Evolutionary conservation across 2,329 filamentous ascomycete species (phyloP), one percentile per base, ranked within the genome.

Genomic region (Pseudocercospora eumusae): DNA sequence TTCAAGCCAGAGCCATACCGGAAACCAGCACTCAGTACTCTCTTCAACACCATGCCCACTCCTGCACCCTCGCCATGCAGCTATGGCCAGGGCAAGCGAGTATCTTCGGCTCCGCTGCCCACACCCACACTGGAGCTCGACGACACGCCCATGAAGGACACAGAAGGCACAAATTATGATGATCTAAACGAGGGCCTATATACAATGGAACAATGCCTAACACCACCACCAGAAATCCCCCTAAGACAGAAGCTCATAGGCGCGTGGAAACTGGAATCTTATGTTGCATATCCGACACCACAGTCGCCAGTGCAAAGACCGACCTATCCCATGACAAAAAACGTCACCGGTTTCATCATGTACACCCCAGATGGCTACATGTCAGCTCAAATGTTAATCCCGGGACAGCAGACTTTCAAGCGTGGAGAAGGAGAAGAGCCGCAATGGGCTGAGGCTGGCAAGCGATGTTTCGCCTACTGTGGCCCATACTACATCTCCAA

Each of bases 321-420:
- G 6, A 75, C 72, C 11, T 75, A 71, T 56, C 75, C 75, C 11
- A 75, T 76, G 71, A 75, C 74, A n/a, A 70, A 71, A 59, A 73
- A 73, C 57, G 72, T 73, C 45, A 71, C 70, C 8, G 75, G 75
- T 13, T 75, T 74, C 63, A 75, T 77, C 63, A 70, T 76, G 68
- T 76, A 77, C 67, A 76, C 75, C 0, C 73, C 74, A 10, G 74
- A 76, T 63, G 74, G 75, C 27, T 75, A 77, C 68, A 74, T 77
- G 72, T 74, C 73, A 13, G 74, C 75, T 27, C 72, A 76, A 61
- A 73, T 77, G 66, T 64, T 74, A 49, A 75, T 74, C 9, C 75
- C 75, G 2, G 74, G 74, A 4, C 75, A 77, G 61, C 68, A 73
- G 55, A 70, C 66, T 57, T 76, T 76, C 71, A 74, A 74, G 62